These are phyloP conservation scores for Malus sylvestris DNA, from an alignment of 306 rosid genomes.

Conservation along the genomic window DNA sequence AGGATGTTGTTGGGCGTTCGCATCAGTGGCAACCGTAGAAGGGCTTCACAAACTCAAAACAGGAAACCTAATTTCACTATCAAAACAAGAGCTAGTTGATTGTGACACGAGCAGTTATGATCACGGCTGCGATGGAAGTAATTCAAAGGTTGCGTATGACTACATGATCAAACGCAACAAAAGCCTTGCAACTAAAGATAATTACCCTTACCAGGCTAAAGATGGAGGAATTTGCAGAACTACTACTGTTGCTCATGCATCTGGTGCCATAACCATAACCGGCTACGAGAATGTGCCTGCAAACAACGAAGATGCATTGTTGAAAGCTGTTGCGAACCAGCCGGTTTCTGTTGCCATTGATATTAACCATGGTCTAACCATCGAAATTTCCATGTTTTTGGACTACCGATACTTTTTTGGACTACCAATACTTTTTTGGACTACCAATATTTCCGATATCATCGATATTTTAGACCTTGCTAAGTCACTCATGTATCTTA, in stretches of 20 bases:
- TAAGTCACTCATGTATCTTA: too few relatives aligned
- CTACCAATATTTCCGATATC: too few relatives aligned
- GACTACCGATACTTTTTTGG: too few relatives aligned
- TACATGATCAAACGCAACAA: slow-evolving; percentile 20
- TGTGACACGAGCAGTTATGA: slow-evolving; percentile 24
- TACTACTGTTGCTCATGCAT: neutral
- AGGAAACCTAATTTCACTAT: slow-evolving; percentile 20
- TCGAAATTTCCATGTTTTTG: too few relatives aligned
- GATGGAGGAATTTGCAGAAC: slow-evolving; percentile 26
- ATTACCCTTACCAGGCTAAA: slow-evolving; percentile 25
- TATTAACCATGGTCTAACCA: too few relatives aligned
- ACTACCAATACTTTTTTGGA: too few relatives aligned
- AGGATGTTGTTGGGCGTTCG: slow-evolving; percentile 34
- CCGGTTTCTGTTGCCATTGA: slow-evolving; percentile 38
- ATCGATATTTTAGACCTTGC: too few relatives aligned
- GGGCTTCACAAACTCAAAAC: slow-evolving; percentile 16
- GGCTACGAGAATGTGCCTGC: slow-evolving; percentile 30
- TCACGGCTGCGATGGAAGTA: slow-evolving; percentile 28
- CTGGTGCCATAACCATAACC: slow-evolving; percentile 1
- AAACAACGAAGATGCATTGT: slow-evolving; percentile 22
- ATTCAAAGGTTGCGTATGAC: slow-evolving; percentile 31
- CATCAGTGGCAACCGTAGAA: slow-evolving; percentile 39
- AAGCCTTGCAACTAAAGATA: slow-evolving; percentile 24
- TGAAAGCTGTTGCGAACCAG: slow-evolving; percentile 26
- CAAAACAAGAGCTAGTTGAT: slow-evolving; percentile 41